Evolutionary conservation across 305 asterid genomes (phyloP).

Genomic region (Fraxinus baroniana): DNA sequence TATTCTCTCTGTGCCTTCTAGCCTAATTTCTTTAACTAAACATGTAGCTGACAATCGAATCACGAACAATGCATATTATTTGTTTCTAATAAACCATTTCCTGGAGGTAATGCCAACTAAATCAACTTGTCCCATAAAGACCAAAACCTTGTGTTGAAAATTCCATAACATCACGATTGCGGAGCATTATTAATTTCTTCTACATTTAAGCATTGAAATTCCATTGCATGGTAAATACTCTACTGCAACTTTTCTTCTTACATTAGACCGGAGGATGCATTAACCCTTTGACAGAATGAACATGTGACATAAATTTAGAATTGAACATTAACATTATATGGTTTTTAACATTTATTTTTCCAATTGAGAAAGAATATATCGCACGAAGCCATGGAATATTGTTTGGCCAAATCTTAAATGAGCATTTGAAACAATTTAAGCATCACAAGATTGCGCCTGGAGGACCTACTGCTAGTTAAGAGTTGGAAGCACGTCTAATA

Average conservation of each 20-base stretch:
- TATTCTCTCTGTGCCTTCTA: background rate
- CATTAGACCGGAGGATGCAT: background rate
- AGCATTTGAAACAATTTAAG: background rate
- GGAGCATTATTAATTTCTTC: background rate
- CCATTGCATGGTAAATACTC: background rate
- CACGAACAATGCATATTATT: background rate
- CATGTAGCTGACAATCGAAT: background rate
- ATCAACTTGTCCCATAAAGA: background rate
- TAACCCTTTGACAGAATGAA: background rate
- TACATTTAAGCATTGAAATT: background rate
- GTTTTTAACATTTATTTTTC: background rate
- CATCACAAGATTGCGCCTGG: background rate
- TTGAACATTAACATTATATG: background rate
- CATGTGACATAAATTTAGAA: background rate
- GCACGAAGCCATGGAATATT: background rate
- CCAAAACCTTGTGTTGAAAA: background rate
- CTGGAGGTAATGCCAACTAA: background rate
- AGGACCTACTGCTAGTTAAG: background rate
- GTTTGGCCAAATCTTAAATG: background rate
- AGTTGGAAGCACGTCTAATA: background rate
- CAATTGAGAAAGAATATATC: background rate
- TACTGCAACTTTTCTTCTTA: background rate
- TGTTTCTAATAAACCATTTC: background rate
- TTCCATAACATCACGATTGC: background rate
- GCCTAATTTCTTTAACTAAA: background rate